Evolutionary conservation across 495 filamentous ascomycete genomes (phyloP).

Genomic region (Aspergillus campestris): DNA sequence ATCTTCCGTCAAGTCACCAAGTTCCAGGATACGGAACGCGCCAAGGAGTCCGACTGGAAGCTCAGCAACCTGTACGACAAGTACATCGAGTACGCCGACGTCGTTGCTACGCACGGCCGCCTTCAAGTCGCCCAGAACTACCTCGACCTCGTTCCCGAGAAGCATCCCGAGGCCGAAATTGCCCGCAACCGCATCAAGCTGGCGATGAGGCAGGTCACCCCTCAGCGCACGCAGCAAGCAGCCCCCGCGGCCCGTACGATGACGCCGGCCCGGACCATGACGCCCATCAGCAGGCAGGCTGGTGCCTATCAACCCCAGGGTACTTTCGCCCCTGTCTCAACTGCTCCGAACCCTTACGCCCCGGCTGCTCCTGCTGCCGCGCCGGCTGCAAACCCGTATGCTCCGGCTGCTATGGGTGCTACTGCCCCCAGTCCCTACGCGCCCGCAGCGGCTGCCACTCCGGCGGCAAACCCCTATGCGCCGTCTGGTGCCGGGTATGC

Average conservation of each 20-base stretch:
- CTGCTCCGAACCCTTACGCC: constrained; percentile 20
- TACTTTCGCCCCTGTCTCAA: constrained; percentile 25
- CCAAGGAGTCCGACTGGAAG: constrained; percentile 72
- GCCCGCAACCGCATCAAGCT: constrained; percentile 79
- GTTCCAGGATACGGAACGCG: constrained; percentile 72
- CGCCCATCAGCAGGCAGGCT: constrained; percentile 25
- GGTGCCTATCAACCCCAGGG: constrained; percentile 32
- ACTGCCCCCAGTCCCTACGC: constrained; percentile 32
- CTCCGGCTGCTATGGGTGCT: constrained; percentile 15
- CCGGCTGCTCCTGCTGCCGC: constrained; percentile 18
- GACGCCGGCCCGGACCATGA: constrained; percentile 3
- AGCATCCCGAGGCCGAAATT: constrained; percentile 82
- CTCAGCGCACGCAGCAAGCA: constrained; percentile 30
- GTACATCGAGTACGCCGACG: constrained; percentile 94
- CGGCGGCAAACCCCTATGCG: constrained; percentile 20
- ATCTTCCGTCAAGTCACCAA: constrained; percentile 92
- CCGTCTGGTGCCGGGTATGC: constrained; percentile 27
- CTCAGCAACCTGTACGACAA: constrained; percentile 82
- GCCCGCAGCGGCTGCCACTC: constrained; percentile 16
- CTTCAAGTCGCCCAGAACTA: constrained; percentile 83
- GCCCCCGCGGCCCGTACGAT: constrained; percentile 4
- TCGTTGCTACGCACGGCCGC: constrained; percentile 84
- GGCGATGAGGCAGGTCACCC: constrained; percentile 62
- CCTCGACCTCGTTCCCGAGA: constrained; percentile 74
- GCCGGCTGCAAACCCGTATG: constrained; percentile 8